phyloP scores from a whole-genome alignment of 257 asterid species.

The Leptodermis oblonga region DNA sequence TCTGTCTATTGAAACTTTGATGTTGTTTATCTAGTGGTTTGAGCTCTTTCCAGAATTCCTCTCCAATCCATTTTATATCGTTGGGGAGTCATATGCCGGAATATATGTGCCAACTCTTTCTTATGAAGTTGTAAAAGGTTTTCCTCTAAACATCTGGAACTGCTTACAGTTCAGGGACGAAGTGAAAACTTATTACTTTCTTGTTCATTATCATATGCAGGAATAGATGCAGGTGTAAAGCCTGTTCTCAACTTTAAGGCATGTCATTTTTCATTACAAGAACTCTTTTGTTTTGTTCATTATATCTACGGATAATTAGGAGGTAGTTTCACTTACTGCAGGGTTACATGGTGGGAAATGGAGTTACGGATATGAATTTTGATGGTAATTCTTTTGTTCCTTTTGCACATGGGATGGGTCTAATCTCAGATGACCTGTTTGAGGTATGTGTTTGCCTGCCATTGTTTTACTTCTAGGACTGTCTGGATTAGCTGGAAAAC shows the following conservation, averaged over 20 bases:
- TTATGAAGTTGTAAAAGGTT: slow-evolving; percentile 74
- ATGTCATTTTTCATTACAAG: slow-evolving; percentile 15
- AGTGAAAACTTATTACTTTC: slow-evolving; percentile 5
- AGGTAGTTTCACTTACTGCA: slow-evolving; percentile 33
- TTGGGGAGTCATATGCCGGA: slow-evolving; percentile 98
- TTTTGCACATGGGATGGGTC: slow-evolving; percentile 95
- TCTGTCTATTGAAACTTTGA: slow-evolving; percentile 1
- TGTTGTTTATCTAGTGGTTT: slow-evolving; percentile 64
- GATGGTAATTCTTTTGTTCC: slow-evolving; percentile 94
- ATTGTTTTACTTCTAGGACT: not conserved
- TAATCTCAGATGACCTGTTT: slow-evolving; percentile 68
- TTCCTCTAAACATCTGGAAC: slow-evolving; percentile 21
- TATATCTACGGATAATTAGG: not conserved
- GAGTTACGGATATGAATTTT: slow-evolving; percentile 60
- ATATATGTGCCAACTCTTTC: slow-evolving; percentile 88
- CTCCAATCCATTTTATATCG: slow-evolving; percentile 67
- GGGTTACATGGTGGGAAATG: slow-evolving; percentile 99
- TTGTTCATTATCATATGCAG: slow-evolving; percentile 29
- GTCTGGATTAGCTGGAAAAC: not conserved
- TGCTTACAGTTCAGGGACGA: slow-evolving; percentile 16
- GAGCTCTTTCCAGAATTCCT: slow-evolving; percentile 78
- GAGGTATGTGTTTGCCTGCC: slow-evolving; percentile 42
- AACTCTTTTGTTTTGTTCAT: not conserved
- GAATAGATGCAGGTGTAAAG: slow-evolving; percentile 60
- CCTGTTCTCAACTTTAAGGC: slow-evolving; percentile 85